Base-by-base conservation (phyloP, 192 early-diverging fungal species). In the Entomortierella lignicola region DNA sequence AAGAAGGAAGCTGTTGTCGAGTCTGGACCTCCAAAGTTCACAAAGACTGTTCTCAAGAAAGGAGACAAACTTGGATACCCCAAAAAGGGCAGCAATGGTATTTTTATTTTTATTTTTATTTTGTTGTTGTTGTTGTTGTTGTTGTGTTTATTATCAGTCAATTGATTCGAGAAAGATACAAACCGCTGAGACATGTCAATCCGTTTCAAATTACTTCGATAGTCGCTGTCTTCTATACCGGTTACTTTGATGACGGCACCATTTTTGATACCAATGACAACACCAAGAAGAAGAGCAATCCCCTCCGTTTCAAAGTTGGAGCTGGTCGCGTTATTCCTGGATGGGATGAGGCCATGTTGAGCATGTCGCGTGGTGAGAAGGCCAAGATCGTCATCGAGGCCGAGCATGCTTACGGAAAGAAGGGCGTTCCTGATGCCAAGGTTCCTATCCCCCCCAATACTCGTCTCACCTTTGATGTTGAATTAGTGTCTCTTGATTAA, bases 261-360 rank as follows among this genome's bases (percentile, higher is more conserved):
- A 82, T 92, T 17, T 93, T 93, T 66, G 92, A 93, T 69, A 85
- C 85, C 43, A 94, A 93, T 72, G 81, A 83, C 23, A 70, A 77
- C 47, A 83, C 83, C 44, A 85, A 89, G 70, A 93, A 91, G 87
- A 87, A 89, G 62, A 81, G 83, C n/a, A 68, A 77, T 32, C 90
- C 92, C 4, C 82, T 96, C 34, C 81, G 85, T 34, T 94, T 94
- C 84, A 92, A 88, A 73, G 85, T 87, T n/a, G 89, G 89, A 2
- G 59, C 58, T 52, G 85, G 84, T 25, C 60, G 71, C 43, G 91
- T 93, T 23, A 92, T 94, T 62, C 50, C 85, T 27, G 92, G 90
- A n/a, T 94, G 34, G 34, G 34, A 37, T 37, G 34, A 37, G 34
- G 34, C 34, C 4, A 37, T 93, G 42, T 71, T 87, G 57, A 84